These are phyloP conservation scores for Colletotrichum lupini DNA, from an alignment of 2,329 filamentous ascomycete genomes.

Conservation along the genomic window DNA sequence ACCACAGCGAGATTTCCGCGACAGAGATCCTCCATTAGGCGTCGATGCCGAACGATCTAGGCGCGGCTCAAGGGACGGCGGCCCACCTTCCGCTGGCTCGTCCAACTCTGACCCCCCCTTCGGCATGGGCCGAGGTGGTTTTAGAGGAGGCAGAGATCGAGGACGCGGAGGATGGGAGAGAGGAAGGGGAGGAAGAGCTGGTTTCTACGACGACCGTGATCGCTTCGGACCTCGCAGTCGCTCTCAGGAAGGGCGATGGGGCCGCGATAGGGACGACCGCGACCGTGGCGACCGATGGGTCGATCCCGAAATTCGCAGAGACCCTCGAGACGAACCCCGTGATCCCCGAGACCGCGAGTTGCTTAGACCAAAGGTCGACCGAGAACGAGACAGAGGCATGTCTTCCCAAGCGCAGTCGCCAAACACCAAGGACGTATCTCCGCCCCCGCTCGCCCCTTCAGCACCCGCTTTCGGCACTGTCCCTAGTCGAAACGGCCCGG, in stretches of 20 bases:
- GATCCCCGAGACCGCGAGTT: slow-evolving; percentile 59
- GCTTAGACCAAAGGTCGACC: slow-evolving; percentile 62
- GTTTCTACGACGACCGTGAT: slow-evolving; percentile 65
- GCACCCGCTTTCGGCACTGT: slow-evolving; percentile 69
- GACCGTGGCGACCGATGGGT: slow-evolving; percentile 57
- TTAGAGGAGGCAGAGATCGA: slow-evolving; percentile 58
- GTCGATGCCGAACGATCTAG: slow-evolving; percentile 75
- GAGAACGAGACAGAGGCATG: slow-evolving; percentile 44
- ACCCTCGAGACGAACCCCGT: slow-evolving; percentile 57
- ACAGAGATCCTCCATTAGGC: slow-evolving; percentile 68
- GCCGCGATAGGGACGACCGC: slow-evolving; percentile 66
- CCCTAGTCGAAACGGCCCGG: slow-evolving; percentile 55
- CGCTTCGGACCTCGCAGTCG: slow-evolving; percentile 72
- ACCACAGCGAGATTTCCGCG: slow-evolving; percentile 69
- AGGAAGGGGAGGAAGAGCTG: slow-evolving; percentile 56
- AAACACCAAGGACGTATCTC: slow-evolving; percentile 63
- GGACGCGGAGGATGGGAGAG: slow-evolving; percentile 67
- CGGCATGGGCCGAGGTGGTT: slow-evolving; percentile 64
- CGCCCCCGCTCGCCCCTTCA: slow-evolving; percentile 67
- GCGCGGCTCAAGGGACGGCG: slow-evolving; percentile 75
- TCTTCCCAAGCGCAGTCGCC: slow-evolving; percentile 60
- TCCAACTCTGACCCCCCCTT: slow-evolving; percentile 76
- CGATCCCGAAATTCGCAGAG: slow-evolving; percentile 53
- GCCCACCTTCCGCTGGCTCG: slow-evolving; percentile 77
- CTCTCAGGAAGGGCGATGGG: slow-evolving; percentile 73